Percentiles rank a stretch among this genome's conserved stretches.
Conservation (phyloP, 2,329 filamentous ascomycete species). For the Stagonosporopsis tanaceti region DNA sequence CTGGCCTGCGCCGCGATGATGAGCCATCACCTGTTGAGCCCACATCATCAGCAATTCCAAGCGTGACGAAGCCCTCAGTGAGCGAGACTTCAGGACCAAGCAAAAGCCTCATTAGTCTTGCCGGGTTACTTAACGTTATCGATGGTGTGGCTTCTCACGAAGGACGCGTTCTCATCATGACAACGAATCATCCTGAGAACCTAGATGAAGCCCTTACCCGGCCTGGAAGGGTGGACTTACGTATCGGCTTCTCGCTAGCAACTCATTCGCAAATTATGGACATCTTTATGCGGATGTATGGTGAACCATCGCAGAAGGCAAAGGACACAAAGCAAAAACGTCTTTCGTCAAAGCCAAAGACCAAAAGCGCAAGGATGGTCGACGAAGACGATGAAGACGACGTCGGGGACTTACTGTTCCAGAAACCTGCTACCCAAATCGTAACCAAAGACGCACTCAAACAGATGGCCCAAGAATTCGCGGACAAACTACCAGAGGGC, state of each 20-base stretch:
- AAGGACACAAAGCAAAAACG: background rate
- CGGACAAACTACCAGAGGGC: constrained; percentile 55
- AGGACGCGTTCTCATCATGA: constrained; percentile 82
- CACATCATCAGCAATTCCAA: background rate
- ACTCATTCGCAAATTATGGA: constrained; percentile 52
- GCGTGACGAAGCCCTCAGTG: background rate
- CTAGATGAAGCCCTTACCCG: constrained; percentile 78
- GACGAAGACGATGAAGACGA: constrained; percentile 17
- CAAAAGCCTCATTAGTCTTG: constrained; percentile 71
- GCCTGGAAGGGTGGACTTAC: constrained; percentile 74
- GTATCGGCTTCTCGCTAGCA: constrained; percentile 66
- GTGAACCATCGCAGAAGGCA: constrained; percentile 12
- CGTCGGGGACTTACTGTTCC: constrained; percentile 16
- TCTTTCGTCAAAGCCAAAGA: background rate
- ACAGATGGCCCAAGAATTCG: constrained; percentile 56
- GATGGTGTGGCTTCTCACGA: constrained; percentile 83
- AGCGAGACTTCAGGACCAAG: constrained; percentile 5
- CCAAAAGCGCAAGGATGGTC: background rate
- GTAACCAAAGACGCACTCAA: constrained; percentile 44
- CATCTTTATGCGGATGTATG: constrained; percentile 55
- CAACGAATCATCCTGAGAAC: constrained; percentile 77
- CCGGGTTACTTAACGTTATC: constrained; percentile 82
- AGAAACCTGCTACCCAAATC: constrained; percentile 20
- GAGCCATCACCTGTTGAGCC: constrained; percentile 20
- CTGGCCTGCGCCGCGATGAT: constrained; percentile 52